Conservation (phyloP, 129 eudicot species). For the Arctium minus region DNA sequence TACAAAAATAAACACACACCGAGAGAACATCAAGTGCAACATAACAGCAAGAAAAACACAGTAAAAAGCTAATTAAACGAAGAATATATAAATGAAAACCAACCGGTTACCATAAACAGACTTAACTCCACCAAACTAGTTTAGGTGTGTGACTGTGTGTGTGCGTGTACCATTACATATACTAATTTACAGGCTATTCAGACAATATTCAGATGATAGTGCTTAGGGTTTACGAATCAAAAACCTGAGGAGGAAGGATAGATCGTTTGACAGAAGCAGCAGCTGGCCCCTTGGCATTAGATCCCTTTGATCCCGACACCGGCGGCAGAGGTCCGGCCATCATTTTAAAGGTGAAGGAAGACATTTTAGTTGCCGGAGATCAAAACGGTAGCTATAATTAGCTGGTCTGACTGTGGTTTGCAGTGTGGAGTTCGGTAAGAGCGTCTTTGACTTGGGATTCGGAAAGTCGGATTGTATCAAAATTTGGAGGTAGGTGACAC, state of each 20-base stretch:
- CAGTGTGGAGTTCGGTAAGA: not conserved
- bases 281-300: conserved; percentile 14
- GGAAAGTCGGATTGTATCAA: conserved; percentile 10
- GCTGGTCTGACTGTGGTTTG: not conserved
- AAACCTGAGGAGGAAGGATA: conserved; percentile 46
- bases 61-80: not conserved
- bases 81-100: not conserved
- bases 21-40: not conserved
- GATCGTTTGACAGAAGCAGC: conserved; percentile 28
- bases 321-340: conserved; percentile 36
- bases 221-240: not conserved
- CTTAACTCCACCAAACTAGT: not conserved
- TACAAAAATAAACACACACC: not conserved
- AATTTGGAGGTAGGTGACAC: conserved; percentile 12
- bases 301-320: conserved; percentile 27
- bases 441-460: conserved; percentile 22
- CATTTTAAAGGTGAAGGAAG: conserved; percentile 30
- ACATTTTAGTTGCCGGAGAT: conserved; percentile 34
- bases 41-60: not conserved
- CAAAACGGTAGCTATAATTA: conserved; percentile 13
- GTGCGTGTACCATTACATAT: not conserved
- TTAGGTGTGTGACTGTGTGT: not conserved
- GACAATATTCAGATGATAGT: not conserved
- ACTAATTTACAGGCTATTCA: not conserved
- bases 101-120: not conserved